Conservation (phyloP, 1,139 yeast species). For the Taphrina communis region DNA sequence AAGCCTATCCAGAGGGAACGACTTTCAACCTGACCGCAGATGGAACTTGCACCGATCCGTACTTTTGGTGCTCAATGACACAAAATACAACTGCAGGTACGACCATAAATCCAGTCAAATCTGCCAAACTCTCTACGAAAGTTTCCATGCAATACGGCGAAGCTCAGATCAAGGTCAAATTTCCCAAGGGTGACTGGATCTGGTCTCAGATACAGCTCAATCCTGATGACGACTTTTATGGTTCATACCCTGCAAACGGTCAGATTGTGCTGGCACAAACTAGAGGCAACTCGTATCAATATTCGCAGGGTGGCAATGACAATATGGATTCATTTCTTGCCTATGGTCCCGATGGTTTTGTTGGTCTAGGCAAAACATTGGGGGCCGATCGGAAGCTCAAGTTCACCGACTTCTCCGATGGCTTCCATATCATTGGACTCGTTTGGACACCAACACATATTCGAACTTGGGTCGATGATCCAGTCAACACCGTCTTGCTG, state of each 20-base stretch:
- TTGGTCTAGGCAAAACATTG: constrained; percentile 30
- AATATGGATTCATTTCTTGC: constrained; percentile 44
- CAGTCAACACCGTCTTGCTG: constrained; percentile 43
- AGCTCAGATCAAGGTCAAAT: constrained; percentile 44
- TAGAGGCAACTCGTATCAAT: constrained; percentile 42
- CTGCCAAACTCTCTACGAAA: constrained; percentile 45
- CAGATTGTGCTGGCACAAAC: constrained; percentile 45
- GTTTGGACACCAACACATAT: constrained; percentile 45
- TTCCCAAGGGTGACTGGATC: constrained; percentile 46
- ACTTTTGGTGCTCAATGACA: constrained; percentile 38
- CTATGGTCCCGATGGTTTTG: constrained; percentile 43
- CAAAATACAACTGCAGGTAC: constrained; percentile 42
- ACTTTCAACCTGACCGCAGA: constrained; percentile 43
- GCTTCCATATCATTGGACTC: constrained; percentile 44
- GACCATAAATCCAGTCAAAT: constrained; percentile 45
- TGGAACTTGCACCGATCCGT: constrained; percentile 44
- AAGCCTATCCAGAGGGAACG: constrained; percentile 44
- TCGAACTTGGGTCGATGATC: constrained; percentile 45
- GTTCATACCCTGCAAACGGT: constrained; percentile 46
- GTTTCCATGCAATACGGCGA: constrained; percentile 43
- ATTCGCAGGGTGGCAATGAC: constrained; percentile 44
- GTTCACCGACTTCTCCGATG: constrained; percentile 33
- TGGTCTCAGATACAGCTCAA: constrained; percentile 46
- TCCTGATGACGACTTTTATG: constrained; percentile 43
- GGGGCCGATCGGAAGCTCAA: constrained; percentile 34